A percentile compares a stretch with the other conserved stretches of the same genome.
phyloP scores from a whole-genome alignment of 805 yeast genomes.

The Tetrapisispora nanseiensis region DNA sequence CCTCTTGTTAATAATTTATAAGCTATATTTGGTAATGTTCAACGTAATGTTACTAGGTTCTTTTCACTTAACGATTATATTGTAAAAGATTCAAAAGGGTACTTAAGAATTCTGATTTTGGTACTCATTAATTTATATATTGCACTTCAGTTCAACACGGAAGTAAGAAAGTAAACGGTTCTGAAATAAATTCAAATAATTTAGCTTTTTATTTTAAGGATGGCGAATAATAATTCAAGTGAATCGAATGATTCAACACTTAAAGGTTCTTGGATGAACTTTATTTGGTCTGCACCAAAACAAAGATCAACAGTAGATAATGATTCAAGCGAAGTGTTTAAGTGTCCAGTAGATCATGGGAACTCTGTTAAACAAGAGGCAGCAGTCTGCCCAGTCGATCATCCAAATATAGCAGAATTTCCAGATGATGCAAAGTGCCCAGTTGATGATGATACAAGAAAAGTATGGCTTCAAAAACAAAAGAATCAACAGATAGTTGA shows the following conservation, averaged over 20 bases:
- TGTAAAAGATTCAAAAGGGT: too few relatives aligned
- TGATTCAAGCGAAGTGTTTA: neutral
- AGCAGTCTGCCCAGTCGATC: constrained; percentile 1
- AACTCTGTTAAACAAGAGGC: neutral
- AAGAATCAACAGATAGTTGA: constrained; percentile 10
- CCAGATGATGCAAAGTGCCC: constrained; percentile 39
- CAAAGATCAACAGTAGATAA: neutral
- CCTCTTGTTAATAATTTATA: too few relatives aligned
- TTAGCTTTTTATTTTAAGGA: too few relatives aligned
- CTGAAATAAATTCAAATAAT: too few relatives aligned
- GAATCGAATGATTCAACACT: too few relatives aligned
- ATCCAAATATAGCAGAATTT: neutral
- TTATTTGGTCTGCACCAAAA: neutral
- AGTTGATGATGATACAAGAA: constrained; percentile 54
- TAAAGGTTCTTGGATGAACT: neutral
- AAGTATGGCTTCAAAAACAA: constrained; percentile 42
- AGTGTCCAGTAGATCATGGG: constrained; percentile 1
- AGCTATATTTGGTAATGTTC: too few relatives aligned
- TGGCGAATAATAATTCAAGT: neutral
- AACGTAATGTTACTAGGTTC: too few relatives aligned
- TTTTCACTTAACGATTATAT: too few relatives aligned
- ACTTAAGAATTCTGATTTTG: too few relatives aligned
- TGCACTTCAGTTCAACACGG: too few relatives aligned
- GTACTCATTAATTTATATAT: too few relatives aligned
- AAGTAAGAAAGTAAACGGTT: too few relatives aligned